These are phyloP conservation scores for Drechslerella coelobrocha DNA, from an alignment of 2,329 filamentous ascomycete genomes.

Conservation along the genomic window DNA sequence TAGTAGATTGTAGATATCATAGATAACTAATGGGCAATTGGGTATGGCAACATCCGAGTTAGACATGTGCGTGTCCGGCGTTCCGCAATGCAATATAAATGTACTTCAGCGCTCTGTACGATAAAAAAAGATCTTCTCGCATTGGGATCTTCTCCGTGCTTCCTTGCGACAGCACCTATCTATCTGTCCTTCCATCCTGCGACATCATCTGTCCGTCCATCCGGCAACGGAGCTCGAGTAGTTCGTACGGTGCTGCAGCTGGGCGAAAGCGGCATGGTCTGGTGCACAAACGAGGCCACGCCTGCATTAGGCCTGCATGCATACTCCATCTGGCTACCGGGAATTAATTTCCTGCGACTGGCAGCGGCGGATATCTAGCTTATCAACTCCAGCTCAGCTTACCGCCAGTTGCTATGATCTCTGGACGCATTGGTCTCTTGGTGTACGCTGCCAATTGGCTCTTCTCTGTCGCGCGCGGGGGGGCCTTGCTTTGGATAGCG, in stretches of 20 bases:
- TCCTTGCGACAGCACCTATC: too few relatives aligned
- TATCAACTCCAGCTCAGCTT: slow-evolving; percentile 3
- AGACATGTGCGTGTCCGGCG: not conserved
- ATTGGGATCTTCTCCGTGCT: not conserved
- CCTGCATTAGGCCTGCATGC: slow-evolving; percentile 21
- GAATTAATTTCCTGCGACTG: slow-evolving; percentile 21
- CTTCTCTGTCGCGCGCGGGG: not conserved
- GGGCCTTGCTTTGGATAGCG: slow-evolving; percentile 10
- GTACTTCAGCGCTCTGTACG: slow-evolving; percentile 6
- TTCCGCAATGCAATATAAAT: not conserved
- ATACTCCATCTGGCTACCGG: slow-evolving; percentile 25
- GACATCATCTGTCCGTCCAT: slow-evolving; percentile 15
- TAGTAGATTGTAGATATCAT: slow-evolving; percentile 57
- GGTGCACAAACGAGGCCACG: slow-evolving; percentile 33
- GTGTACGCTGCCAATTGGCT: not conserved
- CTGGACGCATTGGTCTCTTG: not conserved
- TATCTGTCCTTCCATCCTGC: not conserved
- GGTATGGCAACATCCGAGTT: not conserved
- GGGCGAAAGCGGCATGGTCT: slow-evolving; percentile 43
- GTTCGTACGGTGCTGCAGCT: slow-evolving; percentile 15
- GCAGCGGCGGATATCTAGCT: slow-evolving; percentile 15
- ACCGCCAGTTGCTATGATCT: not conserved
- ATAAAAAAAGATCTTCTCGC: too few relatives aligned
- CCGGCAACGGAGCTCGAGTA: slow-evolving; percentile 44
- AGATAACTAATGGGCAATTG: slow-evolving; percentile 2